Percentiles rank a stretch among this genome's conserved stretches.
These are phyloP conservation scores for Amanita pseudoporphyria DNA, from an alignment of 768 basidiomycete species.

Conservation along the genomic window DNA sequence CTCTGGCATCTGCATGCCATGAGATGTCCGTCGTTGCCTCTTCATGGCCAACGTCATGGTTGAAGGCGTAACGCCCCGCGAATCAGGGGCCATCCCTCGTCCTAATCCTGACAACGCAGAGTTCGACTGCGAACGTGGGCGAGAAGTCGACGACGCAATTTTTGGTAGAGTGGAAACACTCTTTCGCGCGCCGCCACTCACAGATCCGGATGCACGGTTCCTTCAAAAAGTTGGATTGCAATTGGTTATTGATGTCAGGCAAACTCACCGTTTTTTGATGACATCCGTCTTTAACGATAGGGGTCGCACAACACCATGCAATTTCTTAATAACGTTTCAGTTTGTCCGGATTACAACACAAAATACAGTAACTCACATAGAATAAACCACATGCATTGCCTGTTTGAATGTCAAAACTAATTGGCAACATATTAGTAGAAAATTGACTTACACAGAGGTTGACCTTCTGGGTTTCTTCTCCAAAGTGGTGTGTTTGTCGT, in stretches of 20 bases:
- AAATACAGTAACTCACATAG: conserved; percentile 49
- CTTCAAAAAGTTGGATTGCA: conserved; percentile 24
- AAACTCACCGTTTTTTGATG: conserved; percentile 83
- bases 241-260: not conserved
- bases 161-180: conserved; percentile 54
- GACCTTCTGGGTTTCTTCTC: conserved; percentile 88
- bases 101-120: conserved; percentile 39
- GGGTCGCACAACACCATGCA: conserved; percentile 92
- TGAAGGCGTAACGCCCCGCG: conserved; percentile 13
- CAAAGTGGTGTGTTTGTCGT: conserved; percentile 93
- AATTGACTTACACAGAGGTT: conserved; percentile 67
- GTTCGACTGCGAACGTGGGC: conserved; percentile 67
- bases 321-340: conserved; percentile 47
- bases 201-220: conserved; percentile 74
- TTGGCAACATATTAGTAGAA: conserved; percentile 2
- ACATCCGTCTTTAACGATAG: conserved; percentile 94
- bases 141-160: conserved; percentile 62
- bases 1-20: conserved; percentile 36
- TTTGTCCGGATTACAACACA: conserved; percentile 5
- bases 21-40: conserved; percentile 73
- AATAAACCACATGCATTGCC: conserved; percentile 92
- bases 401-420: conserved; percentile 18
- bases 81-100: conserved; percentile 26
- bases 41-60: conserved; percentile 42
- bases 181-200: conserved; percentile 59